Percentiles rank a stretch among this genome's conserved stretches.
phyloP scores from a whole-genome alignment of 108 stramenopile species.

The Nitzschia putrida region DNA sequence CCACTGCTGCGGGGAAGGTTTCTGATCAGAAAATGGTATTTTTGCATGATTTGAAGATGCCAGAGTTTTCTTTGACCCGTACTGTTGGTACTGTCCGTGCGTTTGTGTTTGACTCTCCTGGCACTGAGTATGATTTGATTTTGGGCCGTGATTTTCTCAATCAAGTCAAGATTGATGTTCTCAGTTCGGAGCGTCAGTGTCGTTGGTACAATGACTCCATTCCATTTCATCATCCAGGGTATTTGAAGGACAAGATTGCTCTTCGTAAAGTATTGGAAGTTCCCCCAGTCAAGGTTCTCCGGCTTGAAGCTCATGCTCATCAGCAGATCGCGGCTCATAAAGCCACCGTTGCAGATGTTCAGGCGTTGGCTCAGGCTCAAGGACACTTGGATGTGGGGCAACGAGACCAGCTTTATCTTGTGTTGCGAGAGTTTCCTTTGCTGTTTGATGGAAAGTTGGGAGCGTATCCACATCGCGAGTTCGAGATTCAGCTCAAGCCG shows the following conservation, averaged over 20 bases:
- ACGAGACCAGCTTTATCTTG: background rate
- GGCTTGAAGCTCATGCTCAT: background rate
- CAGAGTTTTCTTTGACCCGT: conserved; percentile 6
- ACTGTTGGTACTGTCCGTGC: background rate
- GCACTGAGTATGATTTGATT: conserved; percentile 6
- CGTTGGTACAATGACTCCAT: conserved; percentile 1
- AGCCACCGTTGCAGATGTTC: conserved; percentile 1
- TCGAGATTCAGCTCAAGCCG: conserved; percentile 44
- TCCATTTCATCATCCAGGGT: background rate
- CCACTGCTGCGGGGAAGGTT: background rate
- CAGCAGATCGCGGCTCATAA: too few species aligned
- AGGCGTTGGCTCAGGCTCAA: background rate
- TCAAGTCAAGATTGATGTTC: conserved; percentile 4
- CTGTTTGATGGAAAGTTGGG: too few species aligned
- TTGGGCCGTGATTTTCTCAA: conserved; percentile 5
- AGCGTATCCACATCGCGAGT: background rate
- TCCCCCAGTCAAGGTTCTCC: background rate
- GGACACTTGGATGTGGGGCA: background rate
- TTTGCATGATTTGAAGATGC: background rate
- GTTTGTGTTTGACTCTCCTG: background rate
- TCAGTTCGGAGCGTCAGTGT: background rate
- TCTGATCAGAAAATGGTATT: background rate
- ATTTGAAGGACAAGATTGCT: background rate
- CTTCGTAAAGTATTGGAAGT: conserved; percentile 1
- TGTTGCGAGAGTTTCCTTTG: background rate